Conservation (phyloP, 495 filamentous ascomycete genomes). For the Cercophora sp. region DNA sequence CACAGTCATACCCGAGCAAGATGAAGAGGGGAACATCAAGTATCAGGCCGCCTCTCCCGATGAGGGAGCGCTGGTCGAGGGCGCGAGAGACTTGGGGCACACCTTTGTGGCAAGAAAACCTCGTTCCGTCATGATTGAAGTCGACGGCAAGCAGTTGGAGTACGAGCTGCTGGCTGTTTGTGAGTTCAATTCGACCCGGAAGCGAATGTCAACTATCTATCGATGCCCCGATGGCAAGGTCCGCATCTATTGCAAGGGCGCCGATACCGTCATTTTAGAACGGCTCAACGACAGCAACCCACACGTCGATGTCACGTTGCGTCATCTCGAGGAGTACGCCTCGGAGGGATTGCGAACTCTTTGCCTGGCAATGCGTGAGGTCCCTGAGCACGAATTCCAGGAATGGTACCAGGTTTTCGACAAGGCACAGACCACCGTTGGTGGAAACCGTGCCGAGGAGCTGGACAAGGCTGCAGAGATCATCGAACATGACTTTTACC, state of each 20-base stretch:
- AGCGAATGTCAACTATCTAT: conserved; percentile 97
- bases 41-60: conserved; percentile 98
- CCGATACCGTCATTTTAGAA: conserved; percentile 95
- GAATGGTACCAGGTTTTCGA: conserved; percentile 88
- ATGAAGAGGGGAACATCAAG: conserved; percentile 76
- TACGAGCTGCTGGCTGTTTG: conserved; percentile 94
- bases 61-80: conserved; percentile 93
- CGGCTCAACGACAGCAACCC: conserved; percentile 76
- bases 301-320: conserved; percentile 77
- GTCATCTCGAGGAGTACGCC: conserved; percentile 96
- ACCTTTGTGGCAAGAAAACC: conserved; percentile 87
- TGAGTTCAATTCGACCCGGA: conserved; percentile 97
- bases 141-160: conserved; percentile 65
- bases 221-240: conserved; percentile 95
- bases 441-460: conserved; percentile 88
- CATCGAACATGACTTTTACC: conserved; percentile 85
- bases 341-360: conserved; percentile 93
- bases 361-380: conserved; percentile 91
- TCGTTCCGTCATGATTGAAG: conserved; percentile 73
- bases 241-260: conserved; percentile 90
- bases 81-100: conserved; percentile 81
- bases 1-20: conserved; percentile 92
- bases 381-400: conserved; percentile 84
- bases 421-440: conserved; percentile 83
- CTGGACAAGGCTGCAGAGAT: conserved; percentile 96